Conservation (phyloP, 805 yeast species). For the Monosporozyma aerobia region DNA sequence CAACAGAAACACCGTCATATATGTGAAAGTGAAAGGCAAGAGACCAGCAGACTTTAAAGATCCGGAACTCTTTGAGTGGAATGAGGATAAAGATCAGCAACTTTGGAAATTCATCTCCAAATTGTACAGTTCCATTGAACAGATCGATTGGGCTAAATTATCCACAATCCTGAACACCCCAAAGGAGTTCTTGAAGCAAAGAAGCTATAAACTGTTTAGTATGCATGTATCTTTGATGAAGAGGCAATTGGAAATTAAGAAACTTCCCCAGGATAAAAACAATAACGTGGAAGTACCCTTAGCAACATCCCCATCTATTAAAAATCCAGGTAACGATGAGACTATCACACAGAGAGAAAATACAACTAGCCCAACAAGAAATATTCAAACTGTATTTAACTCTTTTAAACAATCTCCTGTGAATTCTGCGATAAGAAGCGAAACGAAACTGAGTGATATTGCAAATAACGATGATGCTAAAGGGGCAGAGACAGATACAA, state of each 20-base stretch:
- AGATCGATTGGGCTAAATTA: constrained; percentile 26
- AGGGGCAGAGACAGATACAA: not conserved
- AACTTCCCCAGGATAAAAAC: not conserved
- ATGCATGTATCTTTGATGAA: constrained; percentile 21
- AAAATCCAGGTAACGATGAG: not conserved
- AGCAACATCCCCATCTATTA: not conserved
- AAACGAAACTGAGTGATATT: not conserved
- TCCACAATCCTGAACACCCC: constrained; percentile 32
- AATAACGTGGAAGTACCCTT: not conserved
- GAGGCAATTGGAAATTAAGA: constrained; percentile 15
- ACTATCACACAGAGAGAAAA: not conserved
- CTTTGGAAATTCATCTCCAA: constrained; percentile 26
- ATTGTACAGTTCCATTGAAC: constrained; percentile 13
- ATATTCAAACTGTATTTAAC: not conserved
- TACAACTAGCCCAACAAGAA: not conserved
- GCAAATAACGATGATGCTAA: not conserved
- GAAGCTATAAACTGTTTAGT: constrained; percentile 24
- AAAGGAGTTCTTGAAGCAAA: constrained; percentile 19
- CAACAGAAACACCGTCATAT: constrained; percentile 31
- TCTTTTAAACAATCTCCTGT: not conserved
- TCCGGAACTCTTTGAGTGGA: constrained; percentile 31
- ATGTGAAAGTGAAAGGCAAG: constrained; percentile 36
- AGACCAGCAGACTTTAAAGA: constrained; percentile 34
- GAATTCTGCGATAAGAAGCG: not conserved
- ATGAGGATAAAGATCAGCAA: constrained; percentile 24